Evolutionary conservation across 192 early-diverging fungal genomes (phyloP).

Genomic region (Backusella macrospora): DNA sequence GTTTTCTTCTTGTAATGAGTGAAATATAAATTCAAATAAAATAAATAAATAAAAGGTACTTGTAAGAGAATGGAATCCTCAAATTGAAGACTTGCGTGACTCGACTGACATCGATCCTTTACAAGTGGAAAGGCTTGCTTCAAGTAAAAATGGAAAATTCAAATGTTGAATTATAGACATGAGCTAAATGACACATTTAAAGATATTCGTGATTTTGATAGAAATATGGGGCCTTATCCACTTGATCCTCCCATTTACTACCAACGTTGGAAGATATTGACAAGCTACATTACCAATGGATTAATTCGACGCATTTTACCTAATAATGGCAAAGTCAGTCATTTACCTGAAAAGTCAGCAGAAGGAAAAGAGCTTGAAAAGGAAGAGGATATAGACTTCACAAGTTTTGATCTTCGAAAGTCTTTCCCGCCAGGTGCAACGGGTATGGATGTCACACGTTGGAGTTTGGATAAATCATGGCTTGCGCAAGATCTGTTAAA

Average conservation of each 20-base stretch:
- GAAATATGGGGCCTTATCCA: conserved; percentile 81
- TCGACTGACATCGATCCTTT: conserved; percentile 58
- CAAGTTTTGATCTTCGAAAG: conserved; percentile 74
- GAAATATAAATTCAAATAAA: background rate
- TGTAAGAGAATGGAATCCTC: conserved; percentile 78
- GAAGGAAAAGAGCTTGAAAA: conserved; percentile 27
- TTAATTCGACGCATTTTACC: conserved; percentile 34
- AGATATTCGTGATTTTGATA: conserved; percentile 82
- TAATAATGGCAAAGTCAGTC: conserved; percentile 38
- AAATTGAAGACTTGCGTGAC: conserved; percentile 68
- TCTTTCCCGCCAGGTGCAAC: conserved; percentile 80
- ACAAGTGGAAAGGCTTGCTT: conserved; percentile 62
- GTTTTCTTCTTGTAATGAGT: conserved; percentile 10
- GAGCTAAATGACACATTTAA: background rate
- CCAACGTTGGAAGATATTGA: conserved; percentile 77
- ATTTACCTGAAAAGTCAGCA: conserved; percentile 31
- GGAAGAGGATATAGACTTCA: conserved; percentile 57
- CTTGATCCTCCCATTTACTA: conserved; percentile 66
- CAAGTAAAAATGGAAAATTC: conserved; percentile 51
- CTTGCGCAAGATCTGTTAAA: conserved; percentile 62
- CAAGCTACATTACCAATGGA: conserved; percentile 62
- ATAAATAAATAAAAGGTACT: conserved; percentile 69
- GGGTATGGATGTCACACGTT: conserved; percentile 68
- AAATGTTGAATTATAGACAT: background rate
- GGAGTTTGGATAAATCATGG: conserved; percentile 91